Conservation (phyloP, 805 yeast genomes). For the Kuraishia piskuri region DNA sequence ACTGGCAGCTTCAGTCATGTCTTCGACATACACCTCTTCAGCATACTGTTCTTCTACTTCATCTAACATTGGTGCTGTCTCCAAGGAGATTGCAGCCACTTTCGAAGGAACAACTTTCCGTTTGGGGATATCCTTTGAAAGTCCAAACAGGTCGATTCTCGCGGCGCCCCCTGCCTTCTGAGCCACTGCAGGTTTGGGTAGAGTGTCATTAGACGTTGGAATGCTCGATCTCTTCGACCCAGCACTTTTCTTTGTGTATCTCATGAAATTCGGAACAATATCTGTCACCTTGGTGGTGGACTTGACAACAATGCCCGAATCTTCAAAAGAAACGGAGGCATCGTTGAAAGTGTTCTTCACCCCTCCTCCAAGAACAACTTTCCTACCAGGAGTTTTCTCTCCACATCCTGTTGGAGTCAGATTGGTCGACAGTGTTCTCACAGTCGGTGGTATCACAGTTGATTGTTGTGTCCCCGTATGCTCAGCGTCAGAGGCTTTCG, state of each 20-base stretch:
- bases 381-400: not conserved
- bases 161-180: too few relatives aligned
- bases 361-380: slow-evolving; percentile 12
- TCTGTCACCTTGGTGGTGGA: slow-evolving; percentile 10
- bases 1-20: too few relatives aligned
- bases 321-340: slow-evolving; percentile 6
- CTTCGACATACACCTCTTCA: too few relatives aligned
- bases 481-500: too few relatives aligned
- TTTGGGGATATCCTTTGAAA: not conserved
- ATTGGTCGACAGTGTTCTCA: too few relatives aligned
- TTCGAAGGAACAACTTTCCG: not conserved
- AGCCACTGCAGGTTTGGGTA: too few relatives aligned
- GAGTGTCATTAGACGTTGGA: too few relatives aligned
- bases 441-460: too few relatives aligned
- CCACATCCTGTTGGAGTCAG: too few relatives aligned
- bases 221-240: not conserved
- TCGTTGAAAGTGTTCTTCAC: slow-evolving; percentile 17
- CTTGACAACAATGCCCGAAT: slow-evolving; percentile 4
- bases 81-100: not conserved
- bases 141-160: not conserved
- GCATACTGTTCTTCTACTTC: not conserved
- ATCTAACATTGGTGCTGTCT: not conserved
- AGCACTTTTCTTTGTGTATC: not conserved
- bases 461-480: too few relatives aligned
- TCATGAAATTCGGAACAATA: slow-evolving; percentile 11